These are phyloP conservation scores for Boletellus ananas DNA, from an alignment of 768 basidiomycete genomes.

Conservation along the genomic window DNA sequence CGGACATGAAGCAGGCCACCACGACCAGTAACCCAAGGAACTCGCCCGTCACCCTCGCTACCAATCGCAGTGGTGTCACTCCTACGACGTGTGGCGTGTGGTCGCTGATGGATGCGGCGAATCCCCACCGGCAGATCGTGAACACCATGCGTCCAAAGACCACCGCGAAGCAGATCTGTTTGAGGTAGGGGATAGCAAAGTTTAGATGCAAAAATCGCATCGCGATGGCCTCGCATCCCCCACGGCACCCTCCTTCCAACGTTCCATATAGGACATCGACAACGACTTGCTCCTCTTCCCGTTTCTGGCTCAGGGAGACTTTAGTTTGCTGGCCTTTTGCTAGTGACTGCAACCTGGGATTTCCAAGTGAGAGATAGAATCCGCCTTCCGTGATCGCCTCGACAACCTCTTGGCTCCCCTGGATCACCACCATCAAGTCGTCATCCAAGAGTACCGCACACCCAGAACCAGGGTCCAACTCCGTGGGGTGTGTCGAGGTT, in stretches of 20 bases:
- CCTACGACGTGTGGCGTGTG: background rate
- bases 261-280: slow-evolving; percentile 7
- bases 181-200: slow-evolving; percentile 3
- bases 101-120: slow-evolving; percentile 6
- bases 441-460: slow-evolving; percentile 22
- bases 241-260: slow-evolving; percentile 15
- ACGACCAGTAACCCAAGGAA: slow-evolving; percentile 9
- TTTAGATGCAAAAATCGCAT: slow-evolving; percentile 11
- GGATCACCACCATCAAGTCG: slow-evolving; percentile 11
- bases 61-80: slow-evolving; percentile 6
- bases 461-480: slow-evolving; percentile 4
- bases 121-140: slow-evolving; percentile 12
- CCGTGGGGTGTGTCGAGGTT: slow-evolving; percentile 5
- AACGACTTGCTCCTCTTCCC: slow-evolving; percentile 10
- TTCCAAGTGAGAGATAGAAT: slow-evolving; percentile 18
- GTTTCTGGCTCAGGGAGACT: background rate
- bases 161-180: background rate
- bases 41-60: slow-evolving; percentile 7
- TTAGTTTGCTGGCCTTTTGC: background rate
- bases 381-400: slow-evolving; percentile 19
- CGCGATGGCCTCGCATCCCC: slow-evolving; percentile 11
- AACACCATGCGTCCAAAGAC: slow-evolving; percentile 8
- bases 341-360: background rate
- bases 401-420: slow-evolving; percentile 12
- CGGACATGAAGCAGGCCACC: background rate